Evolutionary conservation across 345 rosid species (phyloP), one percentile per base, ranked within the genome.

Genomic region (Rhizophora apiculata): DNA sequence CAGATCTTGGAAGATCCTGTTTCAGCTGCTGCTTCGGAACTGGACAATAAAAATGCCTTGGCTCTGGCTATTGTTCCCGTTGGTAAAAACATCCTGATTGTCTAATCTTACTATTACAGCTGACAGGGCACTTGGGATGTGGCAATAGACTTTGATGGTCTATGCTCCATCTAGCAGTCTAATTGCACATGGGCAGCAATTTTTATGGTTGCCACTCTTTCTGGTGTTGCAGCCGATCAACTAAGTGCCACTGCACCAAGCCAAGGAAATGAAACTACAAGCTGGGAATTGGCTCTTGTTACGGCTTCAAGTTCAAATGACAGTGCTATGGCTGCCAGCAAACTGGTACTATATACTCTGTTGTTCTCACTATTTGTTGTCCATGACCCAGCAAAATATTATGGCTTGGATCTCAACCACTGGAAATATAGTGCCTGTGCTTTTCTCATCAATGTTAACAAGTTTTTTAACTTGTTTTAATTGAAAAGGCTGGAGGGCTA

Each of bases 221-320:
- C 36, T n/a, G 69, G 26, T 73, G 48, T 68, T 82, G 78, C 89
- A 85, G 96, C 79, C 67, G 96, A 90, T 67, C 92, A 74, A 63
- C 85, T 84, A 24, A 64, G 67, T 69, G 68, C 93, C 6, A 63
- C 81, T 74, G 76, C 72, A 68, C 76, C 81, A 30, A 53, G 67
- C 68, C 87, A 72, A 69, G 76, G 78, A 55, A 84, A 82, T 78
- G 92, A 86, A 65, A 78, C 81, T 30, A 68, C 85, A 22, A 92
- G 97, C 70, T 95, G 99, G 99, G 99, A 95, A 81, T 65, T 95
- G 70, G 96, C 99, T 8, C 93, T 95, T 72, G 93, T 92, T 55
- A 84, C 96, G 58, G 89, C 96, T 78, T 88, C 99, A 30, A 95
- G 97, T 83, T 85, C 96, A 70, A 95, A 89, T 63, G 96, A 79